Evolutionary conservation across 805 yeast genomes (phyloP).

Genomic region (Wickerhamiella qilinensis): DNA sequence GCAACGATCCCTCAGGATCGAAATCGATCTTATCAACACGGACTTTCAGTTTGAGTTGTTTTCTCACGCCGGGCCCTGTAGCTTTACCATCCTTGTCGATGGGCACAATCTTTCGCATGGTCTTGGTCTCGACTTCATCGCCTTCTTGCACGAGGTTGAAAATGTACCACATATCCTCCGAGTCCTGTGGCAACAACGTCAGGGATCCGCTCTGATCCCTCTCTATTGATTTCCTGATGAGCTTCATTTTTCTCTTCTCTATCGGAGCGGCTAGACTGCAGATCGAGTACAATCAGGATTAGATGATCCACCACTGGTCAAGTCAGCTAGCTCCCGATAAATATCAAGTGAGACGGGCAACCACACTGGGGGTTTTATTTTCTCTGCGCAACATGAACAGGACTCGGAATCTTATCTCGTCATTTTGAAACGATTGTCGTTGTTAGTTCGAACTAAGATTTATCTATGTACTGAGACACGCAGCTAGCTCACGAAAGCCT

Average conservation of each 20-base stretch:
- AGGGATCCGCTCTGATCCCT: constrained; percentile 51
- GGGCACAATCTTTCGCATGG: constrained; percentile 44
- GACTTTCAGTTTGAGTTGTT: constrained; percentile 44
- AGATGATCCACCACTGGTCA: background rate
- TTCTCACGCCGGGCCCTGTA: constrained; percentile 31
- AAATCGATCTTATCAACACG: constrained; percentile 58
- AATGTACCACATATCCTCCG: constrained; percentile 80
- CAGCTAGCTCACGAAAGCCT: constrained; percentile 68
- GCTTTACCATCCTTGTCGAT: constrained; percentile 20
- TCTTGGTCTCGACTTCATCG: constrained; percentile 56
- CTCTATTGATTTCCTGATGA: constrained; percentile 32
- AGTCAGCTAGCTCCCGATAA: no score
- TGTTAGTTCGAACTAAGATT: no score
- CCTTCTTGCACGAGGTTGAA: constrained; percentile 66
- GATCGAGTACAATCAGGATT: background rate
- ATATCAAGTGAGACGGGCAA: no score
- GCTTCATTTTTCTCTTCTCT: constrained; percentile 41
- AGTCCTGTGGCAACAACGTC: constrained; percentile 64
- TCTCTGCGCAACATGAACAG: no score
- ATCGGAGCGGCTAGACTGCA: background rate
- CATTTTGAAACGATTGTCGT: no score
- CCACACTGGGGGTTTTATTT: no score
- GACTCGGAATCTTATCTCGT: no score
- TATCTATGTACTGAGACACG: no score
- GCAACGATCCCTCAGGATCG: constrained; percentile 55